Evolutionary conservation across 2,329 filamentous ascomycete species (phyloP).

Genomic region (Xylariaceae sp.): DNA sequence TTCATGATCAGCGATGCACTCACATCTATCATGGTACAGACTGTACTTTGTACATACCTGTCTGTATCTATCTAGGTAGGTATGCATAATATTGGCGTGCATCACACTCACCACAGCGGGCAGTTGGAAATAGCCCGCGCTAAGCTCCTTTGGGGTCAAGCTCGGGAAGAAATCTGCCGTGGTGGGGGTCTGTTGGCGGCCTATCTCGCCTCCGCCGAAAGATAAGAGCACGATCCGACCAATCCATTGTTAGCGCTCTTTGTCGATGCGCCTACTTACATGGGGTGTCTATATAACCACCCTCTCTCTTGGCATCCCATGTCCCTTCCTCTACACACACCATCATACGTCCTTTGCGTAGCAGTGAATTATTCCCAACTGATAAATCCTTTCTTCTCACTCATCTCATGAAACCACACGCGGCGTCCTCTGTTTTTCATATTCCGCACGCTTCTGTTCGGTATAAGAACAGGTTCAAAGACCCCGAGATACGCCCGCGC

Average conservation of each 20-base stretch:
- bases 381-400: background rate
- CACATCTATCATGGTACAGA: no score
- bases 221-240: constrained; percentile 2
- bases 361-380: background rate
- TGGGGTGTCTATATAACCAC: background rate
- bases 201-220: constrained; percentile 21
- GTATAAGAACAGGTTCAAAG: background rate
- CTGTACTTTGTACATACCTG: no score
- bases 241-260: background rate
- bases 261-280: background rate
- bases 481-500: constrained; percentile 2
- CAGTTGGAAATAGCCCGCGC: constrained; percentile 8
- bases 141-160: constrained; percentile 19
- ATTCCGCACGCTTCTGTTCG: constrained; percentile 1
- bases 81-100: no score
- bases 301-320: background rate
- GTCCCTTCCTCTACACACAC: background rate
- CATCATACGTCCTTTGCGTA: background rate
- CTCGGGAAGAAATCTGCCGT: background rate
- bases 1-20: no score
- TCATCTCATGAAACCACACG: background rate
- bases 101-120: no score
- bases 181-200: background rate
- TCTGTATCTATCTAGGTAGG: no score
- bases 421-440: background rate